Evolutionary conservation across 306 rosid genomes (phyloP).

Genomic region (Rosa multiflora): DNA sequence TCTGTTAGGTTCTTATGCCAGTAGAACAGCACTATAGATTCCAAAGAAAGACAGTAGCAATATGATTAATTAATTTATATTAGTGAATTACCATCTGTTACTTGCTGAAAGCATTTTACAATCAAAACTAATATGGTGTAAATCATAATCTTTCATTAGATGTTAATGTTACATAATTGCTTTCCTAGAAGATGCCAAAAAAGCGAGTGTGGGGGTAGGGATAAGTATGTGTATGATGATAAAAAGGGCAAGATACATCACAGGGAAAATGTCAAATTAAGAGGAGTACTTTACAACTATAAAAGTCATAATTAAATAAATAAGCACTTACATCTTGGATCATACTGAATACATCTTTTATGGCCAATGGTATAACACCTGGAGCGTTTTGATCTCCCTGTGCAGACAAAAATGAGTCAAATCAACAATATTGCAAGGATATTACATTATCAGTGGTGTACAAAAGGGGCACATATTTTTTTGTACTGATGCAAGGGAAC

Average conservation of each 20-base stretch:
- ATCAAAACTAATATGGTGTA: background rate
- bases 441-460: background rate
- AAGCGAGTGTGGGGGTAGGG: background rate
- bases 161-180: background rate
- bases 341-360: conserved; percentile 96
- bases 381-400: conserved; percentile 98
- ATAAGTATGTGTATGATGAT: background rate
- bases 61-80: background rate
- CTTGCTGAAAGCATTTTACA: conserved; percentile 3
- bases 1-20: background rate
- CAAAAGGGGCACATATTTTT: background rate
- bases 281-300: background rate
- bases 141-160: background rate
- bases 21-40: background rate
- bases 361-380: conserved; percentile 93
- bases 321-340: conserved; percentile 89
- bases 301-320: background rate
- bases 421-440: background rate
- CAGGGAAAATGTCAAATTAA: background rate
- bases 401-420: conserved; percentile 23
- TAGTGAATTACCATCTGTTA: background rate
- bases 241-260: background rate
- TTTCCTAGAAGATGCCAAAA: background rate
- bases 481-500: background rate
- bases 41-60: background rate